Evolutionary conservation across 129 eudicot species (phyloP).

Genomic region (Tagetes patula): DNA sequence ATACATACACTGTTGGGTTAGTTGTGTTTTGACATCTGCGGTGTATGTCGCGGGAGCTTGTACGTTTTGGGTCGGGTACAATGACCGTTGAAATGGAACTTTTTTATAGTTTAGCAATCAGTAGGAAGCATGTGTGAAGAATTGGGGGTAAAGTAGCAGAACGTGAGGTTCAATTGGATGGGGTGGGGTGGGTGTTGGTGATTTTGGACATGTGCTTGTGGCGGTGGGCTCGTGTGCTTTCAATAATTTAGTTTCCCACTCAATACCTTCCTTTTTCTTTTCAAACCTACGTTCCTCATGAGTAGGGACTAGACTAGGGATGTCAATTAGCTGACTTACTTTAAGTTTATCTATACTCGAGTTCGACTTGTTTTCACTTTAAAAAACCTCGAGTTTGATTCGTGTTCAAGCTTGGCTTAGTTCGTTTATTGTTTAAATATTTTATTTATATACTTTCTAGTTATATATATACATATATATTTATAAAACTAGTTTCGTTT

Average conservation of each 20-base stretch:
- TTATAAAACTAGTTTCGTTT: no score
- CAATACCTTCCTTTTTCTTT: neutral
- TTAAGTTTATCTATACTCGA: no score
- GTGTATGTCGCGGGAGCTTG: neutral
- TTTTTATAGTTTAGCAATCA: constrained; percentile 15
- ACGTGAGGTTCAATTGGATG: neutral
- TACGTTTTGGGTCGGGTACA: constrained; percentile 1
- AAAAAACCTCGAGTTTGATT: no score
- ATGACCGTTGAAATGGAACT: neutral
- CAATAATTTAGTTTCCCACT: constrained; percentile 23
- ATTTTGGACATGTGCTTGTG: constrained; percentile 10
- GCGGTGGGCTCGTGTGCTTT: constrained; percentile 27
- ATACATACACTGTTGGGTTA: no score
- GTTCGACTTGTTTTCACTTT: no score
- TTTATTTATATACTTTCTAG: no score
- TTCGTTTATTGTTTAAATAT: no score
- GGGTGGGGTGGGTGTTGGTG: neutral
- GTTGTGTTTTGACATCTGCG: neutral
- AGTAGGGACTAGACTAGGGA: no score
- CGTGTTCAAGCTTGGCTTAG: no score
- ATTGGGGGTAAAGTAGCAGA: neutral
- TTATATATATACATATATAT: no score
- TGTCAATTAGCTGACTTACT: no score
- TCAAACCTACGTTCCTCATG: no score
- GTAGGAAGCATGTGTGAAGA: constrained; percentile 17